Evolutionary conservation across 2,329 filamentous ascomycete genomes (phyloP).

Genomic region (Emmonsia crescens): DNA sequence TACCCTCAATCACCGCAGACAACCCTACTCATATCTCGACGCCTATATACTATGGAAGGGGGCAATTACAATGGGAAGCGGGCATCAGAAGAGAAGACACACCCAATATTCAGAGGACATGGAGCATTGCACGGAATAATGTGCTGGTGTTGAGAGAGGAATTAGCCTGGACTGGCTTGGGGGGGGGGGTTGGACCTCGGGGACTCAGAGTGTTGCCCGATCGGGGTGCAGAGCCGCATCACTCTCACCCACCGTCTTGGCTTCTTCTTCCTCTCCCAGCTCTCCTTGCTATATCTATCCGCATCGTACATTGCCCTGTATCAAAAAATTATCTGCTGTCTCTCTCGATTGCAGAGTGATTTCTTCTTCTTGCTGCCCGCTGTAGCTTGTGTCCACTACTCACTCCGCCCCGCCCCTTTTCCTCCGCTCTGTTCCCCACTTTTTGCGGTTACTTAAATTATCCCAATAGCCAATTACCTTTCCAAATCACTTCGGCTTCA

Average conservation of each 20-base stretch:
- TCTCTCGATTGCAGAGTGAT: background rate
- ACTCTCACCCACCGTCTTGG: background rate
- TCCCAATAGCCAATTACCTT: background rate
- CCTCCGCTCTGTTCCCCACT: background rate
- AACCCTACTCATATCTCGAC: background rate
- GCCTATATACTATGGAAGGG: background rate
- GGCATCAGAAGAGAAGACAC: background rate
- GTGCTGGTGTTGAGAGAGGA: background rate
- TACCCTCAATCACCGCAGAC: background rate
- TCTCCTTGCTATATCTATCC: background rate
- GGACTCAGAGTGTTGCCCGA: background rate
- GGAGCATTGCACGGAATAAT: background rate
- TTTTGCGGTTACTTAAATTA: background rate
- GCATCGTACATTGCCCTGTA: background rate
- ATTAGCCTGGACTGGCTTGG: background rate
- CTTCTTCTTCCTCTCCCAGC: background rate
- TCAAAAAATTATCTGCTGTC: background rate
- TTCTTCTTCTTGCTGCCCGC: background rate
- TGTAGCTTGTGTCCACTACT: background rate
- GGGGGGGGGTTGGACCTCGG: background rate
- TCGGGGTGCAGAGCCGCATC: slow-evolving; percentile 3
- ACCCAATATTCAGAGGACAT: background rate
- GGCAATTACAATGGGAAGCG: background rate
- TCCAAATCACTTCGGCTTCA: background rate
- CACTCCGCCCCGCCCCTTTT: background rate